Base-by-base conservation (phyloP, 2,329 filamentous ascomycete genomes). In the Hirsutella thompsonii region DNA sequence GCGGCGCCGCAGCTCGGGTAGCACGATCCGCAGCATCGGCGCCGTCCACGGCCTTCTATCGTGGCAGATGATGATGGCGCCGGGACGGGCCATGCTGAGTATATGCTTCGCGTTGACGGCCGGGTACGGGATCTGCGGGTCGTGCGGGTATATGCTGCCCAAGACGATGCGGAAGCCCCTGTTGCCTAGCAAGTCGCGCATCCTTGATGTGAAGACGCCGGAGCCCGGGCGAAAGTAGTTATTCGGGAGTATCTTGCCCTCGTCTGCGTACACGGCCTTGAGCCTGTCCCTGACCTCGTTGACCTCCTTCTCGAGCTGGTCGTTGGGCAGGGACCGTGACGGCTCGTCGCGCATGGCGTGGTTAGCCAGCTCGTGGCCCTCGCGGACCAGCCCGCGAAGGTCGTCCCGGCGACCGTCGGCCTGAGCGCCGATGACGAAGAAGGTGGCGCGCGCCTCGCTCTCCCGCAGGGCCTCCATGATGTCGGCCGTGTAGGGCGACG, bases 271-370 rank as follows among this genome's bases (percentile, higher is more conserved):
- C 1, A 78, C 76, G 0, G 56, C 50, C 8, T 67, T 60, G 39
- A 88, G 74, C 53, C 74, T 66, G 0, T 47, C 55, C 49, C 86
- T 77, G 14, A 93, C 85, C 10, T 68, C 49, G 11, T 59, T 55
- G 39, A 93, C 79, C 63, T 94, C 76, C 1, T 56, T 53, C 29
- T 67, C 61, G 1, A 94, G 71, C 46, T 73, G 69, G 1, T 63
- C 63, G 39, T 79, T 69, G 33, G 67, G 60, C 20, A 94, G 66
- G 0, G 66, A 66, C 36, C 74, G 69, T 9, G 80, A 81, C 0
- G 86, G 78, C 64, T 92, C 85, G 60, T 94, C 88, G 57, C 79
- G 74, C 85, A 92, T 89, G 9, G 83, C 88, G 60, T 94, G 88
- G 61, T 94, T 94, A 20, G 75, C 88, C 3, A 94, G 67, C 64